Conservation (phyloP, 768 basidiomycete genomes). For the Termitomyces eurrhizus region DNA sequence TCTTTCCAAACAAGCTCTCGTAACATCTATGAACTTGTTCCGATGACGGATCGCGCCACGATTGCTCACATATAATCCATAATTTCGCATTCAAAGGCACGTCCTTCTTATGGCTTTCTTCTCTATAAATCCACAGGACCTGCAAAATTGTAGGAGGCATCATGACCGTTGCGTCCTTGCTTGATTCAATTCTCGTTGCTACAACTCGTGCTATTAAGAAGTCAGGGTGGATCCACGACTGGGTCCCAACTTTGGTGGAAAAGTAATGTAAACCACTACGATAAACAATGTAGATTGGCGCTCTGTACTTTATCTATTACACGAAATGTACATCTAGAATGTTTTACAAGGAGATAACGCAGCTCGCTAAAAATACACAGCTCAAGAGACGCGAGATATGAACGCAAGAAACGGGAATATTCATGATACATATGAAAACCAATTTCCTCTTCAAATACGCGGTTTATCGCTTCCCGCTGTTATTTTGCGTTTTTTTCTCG, state of each 20-base stretch:
- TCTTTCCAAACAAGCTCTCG: too few relatives aligned
- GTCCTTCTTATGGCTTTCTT: conserved; percentile 8
- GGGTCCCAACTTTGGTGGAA: conserved; percentile 29
- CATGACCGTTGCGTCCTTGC: too few relatives aligned
- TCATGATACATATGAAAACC: neutral
- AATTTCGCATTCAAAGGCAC: conserved; percentile 69
- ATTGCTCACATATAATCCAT: conserved; percentile 89
- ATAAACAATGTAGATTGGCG: too few relatives aligned
- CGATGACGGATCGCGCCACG: conserved; percentile 21
- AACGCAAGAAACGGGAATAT: neutral
- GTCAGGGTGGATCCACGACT: conserved; percentile 28
- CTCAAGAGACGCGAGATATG: neutral
- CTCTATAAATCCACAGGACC: conserved; percentile 49
- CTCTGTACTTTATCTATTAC: too few relatives aligned
- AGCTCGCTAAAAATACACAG: too few relatives aligned
- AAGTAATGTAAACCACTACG: conserved; percentile 36
- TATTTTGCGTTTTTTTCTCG: conserved; percentile 33
- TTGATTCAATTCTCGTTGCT: conserved; percentile 65
- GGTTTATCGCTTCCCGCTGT: conserved; percentile 8
- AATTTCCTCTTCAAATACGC: conserved; percentile 9
- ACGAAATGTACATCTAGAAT: too few relatives aligned
- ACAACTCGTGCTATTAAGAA: conserved; percentile 75
- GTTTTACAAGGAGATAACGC: too few relatives aligned
- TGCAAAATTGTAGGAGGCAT: conserved; percentile 85
- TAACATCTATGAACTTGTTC: too few relatives aligned